Conservation (phyloP, 495 filamentous ascomycete genomes). For the Amniculicola lignicola region DNA sequence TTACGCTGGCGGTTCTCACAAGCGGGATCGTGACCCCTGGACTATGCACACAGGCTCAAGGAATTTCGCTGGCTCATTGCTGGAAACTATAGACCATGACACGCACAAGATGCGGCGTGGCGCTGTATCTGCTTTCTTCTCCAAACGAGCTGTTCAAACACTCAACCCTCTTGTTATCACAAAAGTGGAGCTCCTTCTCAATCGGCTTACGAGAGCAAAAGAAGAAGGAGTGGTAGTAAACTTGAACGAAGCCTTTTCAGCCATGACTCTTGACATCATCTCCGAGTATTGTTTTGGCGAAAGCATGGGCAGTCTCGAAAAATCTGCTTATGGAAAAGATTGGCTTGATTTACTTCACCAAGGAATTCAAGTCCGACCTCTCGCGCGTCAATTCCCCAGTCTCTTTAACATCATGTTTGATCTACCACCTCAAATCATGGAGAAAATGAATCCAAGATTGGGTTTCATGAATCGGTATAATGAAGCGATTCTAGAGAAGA, state of each 20-base stretch:
- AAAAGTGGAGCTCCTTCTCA: background rate
- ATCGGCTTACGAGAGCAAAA: background rate
- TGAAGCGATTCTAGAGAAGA: background rate
- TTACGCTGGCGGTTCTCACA: slow-evolving; percentile 8
- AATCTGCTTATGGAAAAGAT: slow-evolving; percentile 19
- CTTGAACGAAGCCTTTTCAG: slow-evolving; percentile 36
- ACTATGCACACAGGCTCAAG: background rate
- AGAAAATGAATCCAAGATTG: background rate
- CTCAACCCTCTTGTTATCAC: background rate
- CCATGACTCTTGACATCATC: slow-evolving; percentile 47
- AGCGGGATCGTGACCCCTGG: background rate
- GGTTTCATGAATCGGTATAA: background rate
- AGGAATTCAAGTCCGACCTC: background rate
- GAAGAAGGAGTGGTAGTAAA: background rate
- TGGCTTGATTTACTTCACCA: background rate
- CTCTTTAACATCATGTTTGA: slow-evolving; percentile 1
- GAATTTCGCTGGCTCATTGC: background rate
- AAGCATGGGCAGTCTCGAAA: slow-evolving; percentile 37
- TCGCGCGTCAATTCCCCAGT: slow-evolving; percentile 3
- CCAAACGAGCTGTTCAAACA: background rate
- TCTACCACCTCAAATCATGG: background rate
- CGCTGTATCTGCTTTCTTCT: slow-evolving; percentile 2
- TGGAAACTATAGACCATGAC: slow-evolving; percentile 11
- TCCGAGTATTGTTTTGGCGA: slow-evolving; percentile 47
- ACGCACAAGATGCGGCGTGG: slow-evolving; percentile 6